Evolutionary conservation across 176 grass and related monocot genomes (phyloP), one percentile per base, ranked within the genome.

Genomic region (Bolboschoenus planiculmis): DNA sequence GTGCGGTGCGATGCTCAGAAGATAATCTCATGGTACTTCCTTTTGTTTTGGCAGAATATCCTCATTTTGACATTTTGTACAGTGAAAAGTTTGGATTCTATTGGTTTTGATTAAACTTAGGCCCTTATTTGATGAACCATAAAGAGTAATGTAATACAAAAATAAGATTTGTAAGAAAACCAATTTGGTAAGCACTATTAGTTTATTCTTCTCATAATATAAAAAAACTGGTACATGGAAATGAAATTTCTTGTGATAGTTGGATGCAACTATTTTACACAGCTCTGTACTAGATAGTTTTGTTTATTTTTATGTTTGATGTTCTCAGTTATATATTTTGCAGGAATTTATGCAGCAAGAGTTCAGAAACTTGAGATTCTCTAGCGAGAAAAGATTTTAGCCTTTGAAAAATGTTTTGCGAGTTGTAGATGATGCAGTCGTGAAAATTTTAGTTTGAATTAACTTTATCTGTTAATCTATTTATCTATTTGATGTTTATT

Each of bases 21-120:
- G 54, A 65, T 33, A 30, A 81, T 60, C 40, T 59, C n/a, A 39
- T 62, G 78, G 78, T 81, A 81, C 24, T 65, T 65, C 3, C 6
- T 26, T 73, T 26, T 73, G 40, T 73, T 13, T 47, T 73, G n/a
- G 21, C 21, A 73, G 21, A 46, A 73, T 73, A 8, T 67, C 15
- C 16, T 70, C 67, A 46, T 44, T 72, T 24, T 46, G 21, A 40
- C 67, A 46, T 44, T 72, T 24, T 46, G 21, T 27, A 68, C 18
- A 10, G 64, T 68, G 18, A 39, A 40, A 21, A 39, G 64, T 39
- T 70, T 42, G 20, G 42, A 23, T 70, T 70, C 1, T 44, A 27
- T 46, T 73, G 40, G 8, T 7, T 5, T 73, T 73, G 39, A 4
- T 46, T 27, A 15, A 46, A 73, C 14, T 67, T 73, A 27, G 40